Percentiles rank a stretch among this genome's conserved stretches.
Conservation (phyloP, 192 early-diverging fungal species). For the Pecoramyces ruminantium region DNA sequence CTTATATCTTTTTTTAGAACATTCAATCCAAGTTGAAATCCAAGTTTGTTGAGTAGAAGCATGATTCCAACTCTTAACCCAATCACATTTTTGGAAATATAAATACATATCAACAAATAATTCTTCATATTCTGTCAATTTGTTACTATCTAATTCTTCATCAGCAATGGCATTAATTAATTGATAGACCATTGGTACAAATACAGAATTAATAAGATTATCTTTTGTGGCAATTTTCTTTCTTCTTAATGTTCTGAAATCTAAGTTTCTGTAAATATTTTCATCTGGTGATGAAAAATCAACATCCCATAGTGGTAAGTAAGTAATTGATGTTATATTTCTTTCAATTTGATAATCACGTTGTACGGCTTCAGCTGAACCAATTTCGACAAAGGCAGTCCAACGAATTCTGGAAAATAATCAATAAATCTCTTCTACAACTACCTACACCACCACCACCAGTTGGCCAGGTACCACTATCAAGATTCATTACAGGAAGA, state of each 20-base stretch:
- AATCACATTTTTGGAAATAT: constrained; percentile 18
- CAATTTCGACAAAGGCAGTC: constrained; percentile 24
- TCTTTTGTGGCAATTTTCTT: constrained; percentile 8
- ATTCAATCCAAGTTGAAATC: constrained; percentile 10
- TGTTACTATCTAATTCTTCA: constrained; percentile 2
- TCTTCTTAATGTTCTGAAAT: constrained; percentile 4
- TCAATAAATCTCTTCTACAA: constrained; percentile 24
- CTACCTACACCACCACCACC: constrained; percentile 24
- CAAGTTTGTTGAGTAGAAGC: constrained; percentile 15
- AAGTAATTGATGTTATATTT: constrained; percentile 19
- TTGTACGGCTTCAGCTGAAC: constrained; percentile 15
- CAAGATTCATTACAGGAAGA: constrained; percentile 15
- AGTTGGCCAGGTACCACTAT: constrained; percentile 24
- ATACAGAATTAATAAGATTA: constrained; percentile 7
- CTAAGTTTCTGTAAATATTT: constrained; percentile 15
- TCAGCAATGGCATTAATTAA: constrained; percentile 14
- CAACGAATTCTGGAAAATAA: constrained; percentile 14
- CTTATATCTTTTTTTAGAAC: not conserved
- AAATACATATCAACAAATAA: constrained; percentile 18
- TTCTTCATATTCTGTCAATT: constrained; percentile 15
- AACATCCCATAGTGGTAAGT: constrained; percentile 19
- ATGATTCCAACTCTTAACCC: constrained; percentile 17
- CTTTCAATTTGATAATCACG: constrained; percentile 27
- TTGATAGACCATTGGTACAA: constrained; percentile 15
- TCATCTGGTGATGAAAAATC: constrained; percentile 23